Base-by-base conservation (phyloP, 176 grass and related monocot species). In the Paspalum notatum region DNA sequence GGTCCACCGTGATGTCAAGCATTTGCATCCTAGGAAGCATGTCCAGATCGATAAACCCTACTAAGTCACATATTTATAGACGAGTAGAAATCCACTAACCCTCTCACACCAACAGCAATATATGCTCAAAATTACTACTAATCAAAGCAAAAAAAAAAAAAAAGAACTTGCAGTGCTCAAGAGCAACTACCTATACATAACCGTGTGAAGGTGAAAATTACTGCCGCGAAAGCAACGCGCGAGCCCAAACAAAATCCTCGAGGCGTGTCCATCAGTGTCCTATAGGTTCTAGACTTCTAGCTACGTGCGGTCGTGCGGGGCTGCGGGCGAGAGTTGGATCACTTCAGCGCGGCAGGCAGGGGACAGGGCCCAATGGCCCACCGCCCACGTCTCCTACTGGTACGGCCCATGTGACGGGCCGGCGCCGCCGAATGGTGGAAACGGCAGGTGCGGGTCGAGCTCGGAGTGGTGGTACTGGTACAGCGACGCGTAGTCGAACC, bases 361-460 rank as follows among this genome's bases (percentile, higher is more conserved):
- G 32, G 32, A n/a, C 32, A 32, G 32, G 32, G 32, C 32, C 32
- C 2, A 32, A 32, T 32, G 32, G 32, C 32, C n/a, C n/a, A n/a
- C n/a, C 2, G 32, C 32, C 32, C 32, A 32, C 32, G 12, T 75
- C 48, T 26, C 62, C 62, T 80, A 80, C 21, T 56, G 77, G 12
- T 54, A 8, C 5, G 56, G 72, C 38, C 51, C 72, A 58, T 71
- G 74, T 32, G 53, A 69, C 6, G 70, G 53, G 52, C 58, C 63
- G 6, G 70, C 44, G 52, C 58, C 63, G 6, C 85, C 79, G 45
- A 71, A 77, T 5, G 75, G 80, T 38, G 27, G 16, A 24, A 86
- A 83, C 53, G 51, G 52, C 45, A 70, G 22, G 53, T 80, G 69
- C 70, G 68, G 76, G 59, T 68, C 44, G 42, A 68, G 26, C 44